Base-by-base conservation (phyloP, 1,139 yeast species). In the Candida glucosophila region DNA sequence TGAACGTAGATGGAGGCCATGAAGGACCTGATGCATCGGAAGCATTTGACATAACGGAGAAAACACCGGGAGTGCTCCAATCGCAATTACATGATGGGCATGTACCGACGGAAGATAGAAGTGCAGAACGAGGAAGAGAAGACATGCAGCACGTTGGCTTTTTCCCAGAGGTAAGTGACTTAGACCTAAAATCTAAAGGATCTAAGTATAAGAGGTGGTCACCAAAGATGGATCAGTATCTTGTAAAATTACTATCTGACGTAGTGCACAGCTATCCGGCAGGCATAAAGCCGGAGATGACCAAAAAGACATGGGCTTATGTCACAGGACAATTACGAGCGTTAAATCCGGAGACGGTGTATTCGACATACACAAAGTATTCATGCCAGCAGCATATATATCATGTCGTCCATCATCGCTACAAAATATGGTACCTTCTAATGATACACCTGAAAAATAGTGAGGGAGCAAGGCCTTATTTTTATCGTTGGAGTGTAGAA, bases 121-220 rank as follows among this genome's bases (percentile, higher is more conserved):
- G n/a, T n/a, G n/a, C n/a, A n/a, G n/a, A n/a, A n/a, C n/a, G n/a
- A 15, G 10, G 17, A 23, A n/a, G 8, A n/a, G n/a, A n/a, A 8
- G 22, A 17, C 13, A 21, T 14, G 9, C 17, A 25, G 13, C 24
- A 20, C 10, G 16, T 17, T 10, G 27, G 15, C 9, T 20, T 19
- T 11, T 19, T 18, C 5, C 39, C 22, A 12, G 49, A 46, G 10
- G 36, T 49, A 15, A 38, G 46, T n/a, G 52, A 44, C 24, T 53
- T 43, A 27, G 65, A 58, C 28, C 38, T 56, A 33, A 58, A 58
- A 33, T 52, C 60, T 4, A 47, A 49, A 24, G 63, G 56, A 25
- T 53, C 66, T 6, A 59, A 59, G 31, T 59, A 59, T 37, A 49
- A 55, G 25, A 31, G 67, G 35, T 59, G 67, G 67, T 47, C 63